These are phyloP conservation scores for Cladosporium sp. DNA, from an alignment of 2,329 filamentous ascomycete species.

Conservation along the genomic window DNA sequence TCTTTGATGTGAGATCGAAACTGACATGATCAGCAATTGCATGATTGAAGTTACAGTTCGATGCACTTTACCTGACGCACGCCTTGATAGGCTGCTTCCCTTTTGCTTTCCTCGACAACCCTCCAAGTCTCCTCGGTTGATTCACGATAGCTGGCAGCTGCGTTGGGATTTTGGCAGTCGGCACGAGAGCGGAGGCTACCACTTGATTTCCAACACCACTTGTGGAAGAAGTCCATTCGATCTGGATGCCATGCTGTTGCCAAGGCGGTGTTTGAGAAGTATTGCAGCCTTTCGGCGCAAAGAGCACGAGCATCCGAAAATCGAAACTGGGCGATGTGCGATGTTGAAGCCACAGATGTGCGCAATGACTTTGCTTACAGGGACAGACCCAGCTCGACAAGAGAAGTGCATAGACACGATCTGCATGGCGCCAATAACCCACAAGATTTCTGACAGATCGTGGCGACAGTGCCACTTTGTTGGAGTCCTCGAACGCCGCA, in stretches of 20 bases:
- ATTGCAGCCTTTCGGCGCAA: neutral
- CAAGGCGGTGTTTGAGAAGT: neutral
- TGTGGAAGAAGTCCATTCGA: conserved; percentile 4
- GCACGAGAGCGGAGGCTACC: too few relatives aligned
- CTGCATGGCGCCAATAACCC: conserved; percentile 16
- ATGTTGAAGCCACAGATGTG: conserved; percentile 19
- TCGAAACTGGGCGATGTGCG: conserved; percentile 1
- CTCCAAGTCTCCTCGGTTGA: too few relatives aligned
- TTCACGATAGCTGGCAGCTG: too few relatives aligned
- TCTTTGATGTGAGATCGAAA: too few relatives aligned
- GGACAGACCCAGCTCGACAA: conserved; percentile 7
- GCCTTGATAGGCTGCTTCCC: too few relatives aligned
- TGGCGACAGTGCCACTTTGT: neutral
- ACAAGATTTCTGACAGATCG: conserved; percentile 7
- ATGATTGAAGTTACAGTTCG: too few relatives aligned
- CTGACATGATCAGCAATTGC: too few relatives aligned
- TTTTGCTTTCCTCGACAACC: too few relatives aligned
- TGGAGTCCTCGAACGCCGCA: neutral
- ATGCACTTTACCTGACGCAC: too few relatives aligned
- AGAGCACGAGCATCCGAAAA: conserved; percentile 12
- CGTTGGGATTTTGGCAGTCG: neutral
- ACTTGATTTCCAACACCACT: neutral
- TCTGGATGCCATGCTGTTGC: conserved; percentile 7
- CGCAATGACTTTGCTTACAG: conserved; percentile 13
- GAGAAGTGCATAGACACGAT: conserved; percentile 11